Percentiles rank a stretch among this genome's conserved stretches.
phyloP scores from a whole-genome alignment of 768 basidiomycete species.

The Leccinum boreale region DNA sequence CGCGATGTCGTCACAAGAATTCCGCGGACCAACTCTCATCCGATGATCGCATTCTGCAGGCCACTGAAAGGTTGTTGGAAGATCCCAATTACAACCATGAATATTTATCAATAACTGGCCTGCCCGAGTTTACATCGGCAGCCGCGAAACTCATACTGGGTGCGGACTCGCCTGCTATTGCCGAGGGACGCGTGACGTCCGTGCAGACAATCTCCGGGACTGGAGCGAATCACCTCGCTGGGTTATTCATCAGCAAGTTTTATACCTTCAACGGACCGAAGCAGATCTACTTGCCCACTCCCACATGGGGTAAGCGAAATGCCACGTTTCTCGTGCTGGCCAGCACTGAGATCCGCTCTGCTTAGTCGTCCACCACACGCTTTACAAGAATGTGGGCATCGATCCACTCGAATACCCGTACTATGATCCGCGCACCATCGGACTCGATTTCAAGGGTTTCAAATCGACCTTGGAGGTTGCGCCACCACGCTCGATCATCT shows the following conservation, averaged over 20 bases:
- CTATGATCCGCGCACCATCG: conserved; percentile 88
- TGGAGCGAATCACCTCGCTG: conserved; percentile 92
- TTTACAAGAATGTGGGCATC: conserved; percentile 89
- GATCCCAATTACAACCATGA: conserved; percentile 83
- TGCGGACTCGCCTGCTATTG: conserved; percentile 62
- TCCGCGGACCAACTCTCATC: neutral
- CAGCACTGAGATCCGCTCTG: neutral
- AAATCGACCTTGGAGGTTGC: conserved; percentile 57
- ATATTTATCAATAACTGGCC: conserved; percentile 88
- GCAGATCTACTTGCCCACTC: conserved; percentile 81
- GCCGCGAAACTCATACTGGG: conserved; percentile 86
- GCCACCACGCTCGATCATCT: conserved; percentile 75
- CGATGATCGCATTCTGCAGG: conserved; percentile 42
- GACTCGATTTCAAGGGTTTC: conserved; percentile 76
- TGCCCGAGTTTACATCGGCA: conserved; percentile 75
- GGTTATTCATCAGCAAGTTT: conserved; percentile 77
- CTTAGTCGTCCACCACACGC: conserved; percentile 82
- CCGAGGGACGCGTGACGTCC: conserved; percentile 68
- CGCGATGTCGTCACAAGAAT: neutral
- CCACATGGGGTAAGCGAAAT: conserved; percentile 81
- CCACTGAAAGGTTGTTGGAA: conserved; percentile 63
- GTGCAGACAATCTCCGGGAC: conserved; percentile 96
- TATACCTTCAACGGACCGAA: conserved; percentile 68
- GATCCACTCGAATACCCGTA: conserved; percentile 89
- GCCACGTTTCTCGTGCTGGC: neutral